Evolutionary conservation across 148 eudicot species (phyloP).

Genomic region (Heliamphora exappendiculata): DNA sequence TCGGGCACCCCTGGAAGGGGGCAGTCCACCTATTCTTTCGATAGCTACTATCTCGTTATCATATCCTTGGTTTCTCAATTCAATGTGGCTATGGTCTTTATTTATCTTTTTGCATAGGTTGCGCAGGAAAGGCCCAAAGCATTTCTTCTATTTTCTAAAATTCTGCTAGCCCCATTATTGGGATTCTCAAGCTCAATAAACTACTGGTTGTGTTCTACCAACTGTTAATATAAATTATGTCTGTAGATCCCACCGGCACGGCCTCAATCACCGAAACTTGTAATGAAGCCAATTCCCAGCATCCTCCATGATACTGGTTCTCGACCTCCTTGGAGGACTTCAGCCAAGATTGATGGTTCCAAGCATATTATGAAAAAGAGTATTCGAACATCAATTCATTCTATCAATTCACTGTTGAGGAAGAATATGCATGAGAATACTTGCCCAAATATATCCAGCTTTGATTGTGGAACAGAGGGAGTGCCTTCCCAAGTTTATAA

Average conservation of each 20-base stretch:
- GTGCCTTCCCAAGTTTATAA: neutral
- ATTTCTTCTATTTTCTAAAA: neutral
- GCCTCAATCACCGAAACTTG: slow-evolving; percentile 27
- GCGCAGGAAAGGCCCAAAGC: neutral
- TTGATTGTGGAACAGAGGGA: slow-evolving; percentile 3
- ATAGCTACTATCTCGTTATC: too few relatives aligned
- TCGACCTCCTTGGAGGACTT: slow-evolving; percentile 30
- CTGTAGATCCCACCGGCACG: slow-evolving; percentile 36
- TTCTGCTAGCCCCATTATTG: neutral
- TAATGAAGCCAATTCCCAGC: slow-evolving; percentile 25
- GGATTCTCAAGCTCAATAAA: too few relatives aligned
- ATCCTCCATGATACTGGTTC: slow-evolving; percentile 17
- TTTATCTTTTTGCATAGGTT: neutral
- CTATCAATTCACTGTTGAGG: slow-evolving; percentile 15
- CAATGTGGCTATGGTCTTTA: too few relatives aligned
- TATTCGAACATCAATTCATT: neutral
- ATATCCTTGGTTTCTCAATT: neutral
- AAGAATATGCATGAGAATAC: slow-evolving; percentile 35
- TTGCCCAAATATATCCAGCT: slow-evolving; percentile 36
- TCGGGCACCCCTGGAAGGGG: too few relatives aligned
- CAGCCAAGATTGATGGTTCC: slow-evolving; percentile 21
- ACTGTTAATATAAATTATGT: neutral
- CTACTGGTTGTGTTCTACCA: neutral
- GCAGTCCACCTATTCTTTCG: too few relatives aligned
- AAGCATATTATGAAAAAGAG: slow-evolving; percentile 22